These are phyloP conservation scores for Talaromyces adpressus DNA, from an alignment of 495 filamentous ascomycete genomes.

Conservation along the genomic window DNA sequence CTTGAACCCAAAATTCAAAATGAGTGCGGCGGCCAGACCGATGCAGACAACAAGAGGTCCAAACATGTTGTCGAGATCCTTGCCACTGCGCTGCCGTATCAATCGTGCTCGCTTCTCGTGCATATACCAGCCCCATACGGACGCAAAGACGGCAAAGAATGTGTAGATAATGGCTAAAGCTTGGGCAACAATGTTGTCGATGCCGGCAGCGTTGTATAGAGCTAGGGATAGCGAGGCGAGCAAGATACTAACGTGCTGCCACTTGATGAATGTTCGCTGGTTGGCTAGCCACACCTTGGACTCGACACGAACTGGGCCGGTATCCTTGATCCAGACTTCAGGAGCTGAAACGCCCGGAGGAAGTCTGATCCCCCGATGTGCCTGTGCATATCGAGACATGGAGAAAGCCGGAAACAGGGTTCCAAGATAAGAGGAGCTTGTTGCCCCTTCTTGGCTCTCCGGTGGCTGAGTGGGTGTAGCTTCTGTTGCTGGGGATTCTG, in stretches of 20 bases:
- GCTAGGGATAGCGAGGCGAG: conserved; percentile 76
- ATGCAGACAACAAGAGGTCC: conserved; percentile 80
- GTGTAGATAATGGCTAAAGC: conserved; percentile 76
- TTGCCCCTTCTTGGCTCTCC: conserved; percentile 10
- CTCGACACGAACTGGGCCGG: conserved; percentile 83
- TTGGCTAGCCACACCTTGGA: conserved; percentile 98
- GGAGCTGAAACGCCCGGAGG: conserved; percentile 85
- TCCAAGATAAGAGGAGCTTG: conserved; percentile 37
- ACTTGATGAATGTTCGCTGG: conserved; percentile 94
- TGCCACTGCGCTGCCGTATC: conserved; percentile 77
- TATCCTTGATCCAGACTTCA: conserved; percentile 82
- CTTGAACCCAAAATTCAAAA: conserved; percentile 86
- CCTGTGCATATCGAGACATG: conserved; percentile 59
- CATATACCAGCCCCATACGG: conserved; percentile 81
- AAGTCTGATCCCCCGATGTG: conserved; percentile 42
- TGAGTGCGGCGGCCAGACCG: conserved; percentile 69
- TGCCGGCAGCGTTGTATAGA: conserved; percentile 78
- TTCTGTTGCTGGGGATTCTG: conserved; percentile 12
- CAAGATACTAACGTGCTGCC: conserved; percentile 87
- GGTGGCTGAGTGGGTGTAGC: conserved; percentile 13
- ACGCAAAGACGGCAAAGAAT: conserved; percentile 71
- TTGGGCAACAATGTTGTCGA: conserved; percentile 62
- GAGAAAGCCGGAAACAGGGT: conserved; percentile 68
- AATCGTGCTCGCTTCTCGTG: conserved; percentile 66
- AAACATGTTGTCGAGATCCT: conserved; percentile 81